phyloP scores from a whole-genome alignment of 116 monocot species.

The Zostera marina region DNA sequence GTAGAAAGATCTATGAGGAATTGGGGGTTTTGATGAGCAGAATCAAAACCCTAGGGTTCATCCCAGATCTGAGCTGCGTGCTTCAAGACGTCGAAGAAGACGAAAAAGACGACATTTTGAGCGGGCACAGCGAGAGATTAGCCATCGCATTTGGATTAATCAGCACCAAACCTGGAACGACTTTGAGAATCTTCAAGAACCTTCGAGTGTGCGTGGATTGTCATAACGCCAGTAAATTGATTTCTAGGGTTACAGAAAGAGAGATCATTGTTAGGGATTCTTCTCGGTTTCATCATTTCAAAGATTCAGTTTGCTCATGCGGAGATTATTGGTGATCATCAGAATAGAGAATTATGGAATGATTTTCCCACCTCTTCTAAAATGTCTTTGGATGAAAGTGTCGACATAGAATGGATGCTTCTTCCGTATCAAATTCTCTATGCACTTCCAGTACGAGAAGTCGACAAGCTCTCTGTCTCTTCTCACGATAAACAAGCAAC shows the following conservation, averaged over 20 bases:
- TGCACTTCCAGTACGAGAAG: constrained; percentile 98
- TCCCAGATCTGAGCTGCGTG: constrained; percentile 32
- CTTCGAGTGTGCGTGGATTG: constrained; percentile 34
- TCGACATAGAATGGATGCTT: constrained; percentile 90
- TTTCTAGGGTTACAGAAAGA: constrained; percentile 22
- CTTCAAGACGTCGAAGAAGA: constrained; percentile 33
- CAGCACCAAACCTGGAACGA: constrained; percentile 12
- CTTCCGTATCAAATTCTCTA: constrained; percentile 80
- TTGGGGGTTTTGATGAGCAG: constrained; percentile 6
- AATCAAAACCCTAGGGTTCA: constrained; percentile 26
- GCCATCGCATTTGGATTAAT: constrained; percentile 33
- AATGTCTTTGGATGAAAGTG: constrained; percentile 81
- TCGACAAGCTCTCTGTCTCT: constrained; percentile 64
- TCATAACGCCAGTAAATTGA: constrained; percentile 28
- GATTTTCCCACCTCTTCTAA: constrained; percentile 27
- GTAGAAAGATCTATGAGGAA: constrained; percentile 20
- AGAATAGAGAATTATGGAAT: too few species aligned
- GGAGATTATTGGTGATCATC: constrained; percentile 32
- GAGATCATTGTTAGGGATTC: constrained; percentile 38
- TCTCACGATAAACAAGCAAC: constrained; percentile 73
- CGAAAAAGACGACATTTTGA: constrained; percentile 29
- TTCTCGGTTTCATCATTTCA: constrained; percentile 38
- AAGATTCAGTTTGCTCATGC: constrained; percentile 26
- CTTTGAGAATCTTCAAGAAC: constrained; percentile 24
- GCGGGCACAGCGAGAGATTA: constrained; percentile 26